phyloP scores from a whole-genome alignment of 169 alveolate species.

The Miamiensis avidus region DNA sequence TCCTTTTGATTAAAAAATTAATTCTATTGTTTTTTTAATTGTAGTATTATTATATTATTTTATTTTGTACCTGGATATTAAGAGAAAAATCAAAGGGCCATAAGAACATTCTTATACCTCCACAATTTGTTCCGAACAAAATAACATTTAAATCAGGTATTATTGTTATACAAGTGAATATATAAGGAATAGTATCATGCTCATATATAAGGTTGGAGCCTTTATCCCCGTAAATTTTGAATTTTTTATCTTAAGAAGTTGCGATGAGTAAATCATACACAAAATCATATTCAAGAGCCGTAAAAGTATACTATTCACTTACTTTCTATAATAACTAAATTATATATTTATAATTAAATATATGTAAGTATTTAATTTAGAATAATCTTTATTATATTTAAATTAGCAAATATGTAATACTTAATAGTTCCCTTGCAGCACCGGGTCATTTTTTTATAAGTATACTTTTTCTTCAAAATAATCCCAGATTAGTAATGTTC shows the following conservation, averaged over 20 bases:
- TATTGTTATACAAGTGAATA: neutral
- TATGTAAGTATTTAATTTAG: no score
- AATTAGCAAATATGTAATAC: no score
- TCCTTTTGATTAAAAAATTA: neutral
- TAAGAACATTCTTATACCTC: neutral
- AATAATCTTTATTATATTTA: no score
- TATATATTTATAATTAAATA: no score
- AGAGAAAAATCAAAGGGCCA: neutral
- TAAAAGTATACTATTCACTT: neutral
- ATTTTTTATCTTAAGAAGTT: neutral
- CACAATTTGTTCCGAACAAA: neutral
- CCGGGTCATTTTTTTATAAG: neutral
- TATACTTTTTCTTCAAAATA: no score
- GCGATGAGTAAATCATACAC: neutral
- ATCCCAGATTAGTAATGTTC: neutral
- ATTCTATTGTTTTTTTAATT: no score
- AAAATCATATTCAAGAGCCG: neutral
- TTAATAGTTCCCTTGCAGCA: no score
- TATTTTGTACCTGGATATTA: neutral
- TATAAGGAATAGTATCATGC: neutral
- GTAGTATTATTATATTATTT: neutral
- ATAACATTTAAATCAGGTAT: neutral
- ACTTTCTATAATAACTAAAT: neutral
- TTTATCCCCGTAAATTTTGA: neutral
- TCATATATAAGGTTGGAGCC: neutral